Evolutionary conservation across 345 rosid species (phyloP), one percentile per base, ranked within the genome.

Genomic region (Ceriops decandra): DNA sequence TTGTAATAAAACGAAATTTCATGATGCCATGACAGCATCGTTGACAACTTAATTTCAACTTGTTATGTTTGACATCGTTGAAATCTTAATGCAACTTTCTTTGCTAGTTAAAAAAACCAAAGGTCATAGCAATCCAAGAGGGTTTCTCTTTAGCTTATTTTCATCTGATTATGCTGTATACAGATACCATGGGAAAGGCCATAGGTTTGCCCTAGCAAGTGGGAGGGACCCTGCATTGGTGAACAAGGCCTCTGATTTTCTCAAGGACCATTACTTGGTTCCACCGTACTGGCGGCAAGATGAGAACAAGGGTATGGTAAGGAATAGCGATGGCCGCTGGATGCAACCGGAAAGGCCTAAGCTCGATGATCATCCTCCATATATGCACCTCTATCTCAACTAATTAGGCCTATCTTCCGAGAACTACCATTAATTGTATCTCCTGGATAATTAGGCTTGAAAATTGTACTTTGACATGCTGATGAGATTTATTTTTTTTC

Each of bases 271-370:
- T 62, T 82, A 83, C 72, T 70, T 83, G 85, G 90, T 92, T 57
- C 95, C 95, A 42, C 98, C 96, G 9, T 77, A 46, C 53, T 90
- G 98, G 98, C 76, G 91, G 76, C 98, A 92, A 75, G 85, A 82
- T 15, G 85, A 81, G 38, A 92, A 92, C 76, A 92, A 92, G 70
- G 96, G 98, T 51, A 81, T 90, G 85, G 65, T 88, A 1, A 76
- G 87, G 74, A 79, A 79, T 66, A 53, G 75, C 16, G 92, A 88
- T 2, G 98, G 91, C 5, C 92, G 92, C 33, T 88, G 95, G 98
- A 68, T 85, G 67, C 95, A 85, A 74, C 85, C 87, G 7, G 98
- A 90, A 36, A 79, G 96, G 5, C 87, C 87, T 0, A 82, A 79
- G n/a, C 79, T 86, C 26, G 88, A 88, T 26, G 98, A 88, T 71